Percentiles rank a stretch among this genome's conserved stretches.
These are phyloP conservation scores for Ambrosia artemisiifolia DNA, from an alignment of 129 eudicot genomes.

Conservation along the genomic window DNA sequence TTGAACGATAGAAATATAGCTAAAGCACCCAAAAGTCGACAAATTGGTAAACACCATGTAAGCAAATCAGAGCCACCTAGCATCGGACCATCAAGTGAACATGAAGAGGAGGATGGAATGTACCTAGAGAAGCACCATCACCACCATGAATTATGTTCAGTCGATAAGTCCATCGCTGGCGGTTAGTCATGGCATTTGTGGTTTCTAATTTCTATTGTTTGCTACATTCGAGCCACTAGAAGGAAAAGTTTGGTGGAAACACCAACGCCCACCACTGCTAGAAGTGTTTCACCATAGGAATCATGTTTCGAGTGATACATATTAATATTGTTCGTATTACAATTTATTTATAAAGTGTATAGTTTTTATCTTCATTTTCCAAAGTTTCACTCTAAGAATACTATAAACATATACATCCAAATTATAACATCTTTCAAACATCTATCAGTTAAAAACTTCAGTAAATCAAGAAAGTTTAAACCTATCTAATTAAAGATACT, in stretches of 20 bases:
- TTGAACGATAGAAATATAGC: slow-evolving; percentile 10
- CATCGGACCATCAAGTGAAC: slow-evolving; percentile 14
- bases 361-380: neutral
- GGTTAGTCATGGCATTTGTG: slow-evolving; percentile 48
- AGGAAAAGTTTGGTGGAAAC: slow-evolving; percentile 37
- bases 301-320: neutral
- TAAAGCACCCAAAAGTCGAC: slow-evolving; percentile 32
- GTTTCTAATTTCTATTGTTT: slow-evolving; percentile 43
- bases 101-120: slow-evolving; percentile 5
- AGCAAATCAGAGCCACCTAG: slow-evolving; percentile 11
- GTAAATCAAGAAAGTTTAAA: too few relatives aligned
- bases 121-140: slow-evolving; percentile 35
- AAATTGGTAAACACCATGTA: slow-evolving; percentile 39
- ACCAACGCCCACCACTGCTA: slow-evolving; percentile 29
- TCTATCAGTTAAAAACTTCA: too few relatives aligned
- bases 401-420: too few relatives aligned
- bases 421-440: too few relatives aligned
- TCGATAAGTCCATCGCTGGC: slow-evolving; percentile 51
- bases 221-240: slow-evolving; percentile 61
- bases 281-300: slow-evolving; percentile 2
- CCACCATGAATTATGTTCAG: slow-evolving; percentile 16
- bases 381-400: too few relatives aligned
- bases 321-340: neutral
- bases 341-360: neutral
- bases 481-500: too few relatives aligned